Base-by-base conservation (phyloP, 2,329 filamentous ascomycete genomes). In the Rutstroemia sp. region DNA sequence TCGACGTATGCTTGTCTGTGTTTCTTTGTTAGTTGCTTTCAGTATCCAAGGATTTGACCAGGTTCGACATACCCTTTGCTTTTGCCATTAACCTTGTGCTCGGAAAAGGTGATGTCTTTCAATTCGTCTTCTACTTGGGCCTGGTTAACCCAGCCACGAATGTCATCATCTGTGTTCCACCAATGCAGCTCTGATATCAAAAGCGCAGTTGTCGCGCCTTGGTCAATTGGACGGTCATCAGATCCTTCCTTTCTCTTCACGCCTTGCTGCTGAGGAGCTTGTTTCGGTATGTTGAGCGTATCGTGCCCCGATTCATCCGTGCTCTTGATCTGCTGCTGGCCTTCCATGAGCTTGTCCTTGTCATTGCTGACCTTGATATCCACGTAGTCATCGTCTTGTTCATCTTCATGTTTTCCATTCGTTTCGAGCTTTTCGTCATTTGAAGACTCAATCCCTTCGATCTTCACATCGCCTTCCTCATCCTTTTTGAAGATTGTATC, bases 51-150 rank as follows among this genome's bases (percentile, higher is more conserved):
- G 27, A 25, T 21, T 19, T 25, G 2, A 12, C n/a, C 16, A 16
- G n/a, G 38, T 25, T 41, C 8, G 19, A 72, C 84, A 62, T 79
- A 95, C 92, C 94, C 92, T 76, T 97, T 96, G 74, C 90, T 96
- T 75, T 99, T 99, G 65, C 94, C 94, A 65, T 99, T 99, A 49
- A 97, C 92, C 71, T 99, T 99, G 73, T 97, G 94, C 71, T 99
- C 94, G 67, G 90, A 96, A 71, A 97, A 99, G 0, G 92, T 96
- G 52, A 99, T 83, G 59, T 97, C 94, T 66, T 89, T 91, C 18
- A 97, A 75, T 67, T 96, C 90, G 47, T 86, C 80, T 71, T 97
- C 94, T 64, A 84, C 89, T 2, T 81, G 82, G n/a, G 87, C 89
- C 62, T 88, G 80, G 62, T 85, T 84, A 23, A 88, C 79, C 89